These are phyloP conservation scores for Multifurca ochricompacta DNA, from an alignment of 768 basidiomycete genomes.

Conservation along the genomic window DNA sequence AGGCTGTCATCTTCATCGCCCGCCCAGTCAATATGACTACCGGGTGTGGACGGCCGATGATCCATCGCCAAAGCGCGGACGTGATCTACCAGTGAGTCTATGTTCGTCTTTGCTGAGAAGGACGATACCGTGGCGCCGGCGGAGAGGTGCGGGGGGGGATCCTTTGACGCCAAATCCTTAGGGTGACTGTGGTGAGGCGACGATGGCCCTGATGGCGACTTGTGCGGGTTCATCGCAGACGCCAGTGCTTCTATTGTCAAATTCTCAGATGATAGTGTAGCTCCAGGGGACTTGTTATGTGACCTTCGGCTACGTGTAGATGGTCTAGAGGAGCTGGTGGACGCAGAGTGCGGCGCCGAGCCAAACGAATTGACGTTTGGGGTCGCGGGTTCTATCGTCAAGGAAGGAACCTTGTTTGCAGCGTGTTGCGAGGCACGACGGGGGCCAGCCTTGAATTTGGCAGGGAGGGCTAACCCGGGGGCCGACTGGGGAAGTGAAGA, in stretches of 20 bases:
- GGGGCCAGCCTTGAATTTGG: constrained; percentile 9
- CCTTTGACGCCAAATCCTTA: constrained; percentile 32
- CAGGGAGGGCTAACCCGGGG: not conserved
- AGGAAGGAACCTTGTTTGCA: constrained; percentile 13
- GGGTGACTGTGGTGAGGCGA: constrained; percentile 22
- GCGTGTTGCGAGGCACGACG: constrained; percentile 2
- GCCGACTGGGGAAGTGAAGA: not conserved
- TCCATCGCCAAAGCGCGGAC: constrained; percentile 68
- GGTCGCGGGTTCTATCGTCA: constrained; percentile 19
- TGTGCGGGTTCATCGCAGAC: constrained; percentile 21
- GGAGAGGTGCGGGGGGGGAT: constrained; percentile 51
- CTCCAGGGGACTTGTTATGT: constrained; percentile 27
- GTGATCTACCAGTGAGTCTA: constrained; percentile 72
- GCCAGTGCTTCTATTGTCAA: constrained; percentile 17
- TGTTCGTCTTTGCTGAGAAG: constrained; percentile 50
- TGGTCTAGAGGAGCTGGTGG: constrained; percentile 33
- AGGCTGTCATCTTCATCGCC: constrained; percentile 76
- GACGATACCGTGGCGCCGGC: constrained; percentile 28
- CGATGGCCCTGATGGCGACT: constrained; percentile 12
- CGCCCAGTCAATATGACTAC: constrained; percentile 84
- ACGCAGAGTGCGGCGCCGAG: constrained; percentile 18
- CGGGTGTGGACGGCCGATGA: constrained; percentile 59
- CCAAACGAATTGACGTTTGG: constrained; percentile 5
- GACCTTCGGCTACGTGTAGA: constrained; percentile 45
- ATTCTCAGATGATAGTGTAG: constrained; percentile 19